Base-by-base conservation (phyloP, 768 basidiomycete genomes). In the Termitomyces sp. region DNA sequence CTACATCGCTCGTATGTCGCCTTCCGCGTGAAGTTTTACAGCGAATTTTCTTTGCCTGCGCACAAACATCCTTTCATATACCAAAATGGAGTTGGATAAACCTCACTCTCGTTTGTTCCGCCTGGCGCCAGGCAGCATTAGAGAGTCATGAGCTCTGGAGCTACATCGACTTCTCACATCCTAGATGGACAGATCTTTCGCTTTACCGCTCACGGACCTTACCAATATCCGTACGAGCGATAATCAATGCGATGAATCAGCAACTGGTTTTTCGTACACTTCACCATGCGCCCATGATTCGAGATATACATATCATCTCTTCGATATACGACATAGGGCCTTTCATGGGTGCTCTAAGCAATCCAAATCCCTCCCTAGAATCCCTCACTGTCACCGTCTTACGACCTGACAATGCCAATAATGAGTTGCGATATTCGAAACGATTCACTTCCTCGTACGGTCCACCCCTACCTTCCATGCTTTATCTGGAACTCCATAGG, bases 121-220 rank as follows among this genome's bases (percentile, higher is more conserved):
- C 61, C 48, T 77, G 75, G 75, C 67, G 74, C 54, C 58, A 57
- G 28, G 60, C 65, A 23, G 71, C 74, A 17, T 63, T 74, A 14
- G 58, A 65, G n/a, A 67, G 63, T 43, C 64, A 53, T 19, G 67
- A 68, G 15, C 59, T 75, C 23, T 77, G 74, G 75, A 63, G 66
- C 48, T 67, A 68, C 57, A 64, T 75, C 60, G 75, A 77, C 55
- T 77, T 75, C 53, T 68, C 73, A 2, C 66, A 72, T 60, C 68
- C 72, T 5, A 65, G 56, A 61, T 70, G 69, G 67, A 70, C 64
- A 28, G 57, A 65, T 41, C 49, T 73, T 31, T 71, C 72, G 8
- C 61, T 71, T 28, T 48, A 55, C 26, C 67, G 74, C 26, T 71
- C 73, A 12, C 71, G 69, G 53, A 66, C 63, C 49, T 62, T 67